These are phyloP conservation scores for Syzygium aqueum DNA, from an alignment of 345 rosid species.

Conservation along the genomic window DNA sequence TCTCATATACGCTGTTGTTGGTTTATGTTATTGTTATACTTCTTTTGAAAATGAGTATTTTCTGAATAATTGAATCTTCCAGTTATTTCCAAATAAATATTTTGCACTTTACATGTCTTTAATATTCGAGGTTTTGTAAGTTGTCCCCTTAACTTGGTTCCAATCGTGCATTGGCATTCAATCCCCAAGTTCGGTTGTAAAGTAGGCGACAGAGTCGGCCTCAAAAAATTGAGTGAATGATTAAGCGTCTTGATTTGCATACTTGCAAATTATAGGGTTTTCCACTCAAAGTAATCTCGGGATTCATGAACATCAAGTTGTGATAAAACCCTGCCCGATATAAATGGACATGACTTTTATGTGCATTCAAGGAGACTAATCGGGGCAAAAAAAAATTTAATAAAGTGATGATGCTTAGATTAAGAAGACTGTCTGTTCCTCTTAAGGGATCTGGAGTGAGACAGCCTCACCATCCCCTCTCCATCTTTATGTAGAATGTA, in stretches of 20 bases:
- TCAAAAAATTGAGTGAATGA: neutral
- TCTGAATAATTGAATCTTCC: neutral
- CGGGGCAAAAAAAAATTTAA: neutral
- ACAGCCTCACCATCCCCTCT: neutral
- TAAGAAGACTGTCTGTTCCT: neutral
- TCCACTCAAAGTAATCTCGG: neutral
- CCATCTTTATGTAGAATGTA: neutral
- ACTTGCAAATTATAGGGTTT: neutral
- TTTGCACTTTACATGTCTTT: neutral
- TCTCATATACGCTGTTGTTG: neutral
- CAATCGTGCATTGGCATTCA: no score
- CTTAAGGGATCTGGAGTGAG: neutral
- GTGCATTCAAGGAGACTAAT: neutral
- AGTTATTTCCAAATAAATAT: neutral
- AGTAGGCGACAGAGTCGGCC: neutral
- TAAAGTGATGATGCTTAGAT: neutral
- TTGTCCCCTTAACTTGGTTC: neutral
- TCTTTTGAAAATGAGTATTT: neutral
- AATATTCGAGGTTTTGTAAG: neutral
- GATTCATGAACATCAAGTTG: neutral
- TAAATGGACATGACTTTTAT: neutral
- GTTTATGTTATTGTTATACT: neutral
- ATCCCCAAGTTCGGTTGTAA: neutral
- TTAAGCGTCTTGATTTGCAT: neutral
- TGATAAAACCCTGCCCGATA: neutral